Conservation (phyloP, 2,329 filamentous ascomycete species). For the Colletotrichum truncatum region DNA sequence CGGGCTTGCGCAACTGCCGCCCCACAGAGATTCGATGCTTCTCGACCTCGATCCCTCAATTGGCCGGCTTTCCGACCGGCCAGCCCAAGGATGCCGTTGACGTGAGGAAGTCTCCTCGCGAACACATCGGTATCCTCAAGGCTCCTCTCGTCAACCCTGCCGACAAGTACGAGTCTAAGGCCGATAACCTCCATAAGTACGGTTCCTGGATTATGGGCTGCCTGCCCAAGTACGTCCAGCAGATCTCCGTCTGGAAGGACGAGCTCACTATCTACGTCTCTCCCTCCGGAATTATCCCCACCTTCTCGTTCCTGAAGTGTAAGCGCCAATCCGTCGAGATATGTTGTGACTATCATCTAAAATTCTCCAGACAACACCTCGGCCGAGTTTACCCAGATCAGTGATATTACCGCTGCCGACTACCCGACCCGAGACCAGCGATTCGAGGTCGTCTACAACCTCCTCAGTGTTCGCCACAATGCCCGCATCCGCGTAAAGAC, state of each 20-base stretch:
- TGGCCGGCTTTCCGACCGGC: constrained; percentile 32
- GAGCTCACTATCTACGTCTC: constrained; percentile 95
- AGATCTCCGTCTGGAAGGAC: constrained; percentile 99
- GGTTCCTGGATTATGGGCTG: constrained; percentile 97
- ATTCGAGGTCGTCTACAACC: constrained; percentile 98
- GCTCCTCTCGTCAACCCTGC: constrained; percentile 87
- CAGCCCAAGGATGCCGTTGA: constrained; percentile 69
- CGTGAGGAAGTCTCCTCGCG: constrained; percentile 71
- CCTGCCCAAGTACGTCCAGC: constrained; percentile 97
- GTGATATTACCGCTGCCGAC: constrained; percentile 92
- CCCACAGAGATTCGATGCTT: constrained; percentile 31
- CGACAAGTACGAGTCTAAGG: constrained; percentile 91
- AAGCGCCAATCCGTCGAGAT: constrained; percentile 25
- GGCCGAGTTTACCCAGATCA: constrained; percentile 94
- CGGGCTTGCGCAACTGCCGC: constrained; percentile 36
- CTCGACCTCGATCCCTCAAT: constrained; percentile 34
- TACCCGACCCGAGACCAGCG: constrained; percentile 95
- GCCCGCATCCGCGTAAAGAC: constrained; percentile 98
- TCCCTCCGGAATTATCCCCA: constrained; percentile 86
- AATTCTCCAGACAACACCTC: constrained; percentile 81
- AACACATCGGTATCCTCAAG: constrained; percentile 68
- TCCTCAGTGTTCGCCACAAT: constrained; percentile 96
- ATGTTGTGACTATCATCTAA: not conserved
- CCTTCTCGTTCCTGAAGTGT: constrained; percentile 93
- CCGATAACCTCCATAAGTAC: constrained; percentile 90